A percentile compares a stretch with the other conserved stretches of the same genome.
phyloP scores from a whole-genome alignment of 495 filamentous ascomycete species.

The Talaromyces wortmannii region DNA sequence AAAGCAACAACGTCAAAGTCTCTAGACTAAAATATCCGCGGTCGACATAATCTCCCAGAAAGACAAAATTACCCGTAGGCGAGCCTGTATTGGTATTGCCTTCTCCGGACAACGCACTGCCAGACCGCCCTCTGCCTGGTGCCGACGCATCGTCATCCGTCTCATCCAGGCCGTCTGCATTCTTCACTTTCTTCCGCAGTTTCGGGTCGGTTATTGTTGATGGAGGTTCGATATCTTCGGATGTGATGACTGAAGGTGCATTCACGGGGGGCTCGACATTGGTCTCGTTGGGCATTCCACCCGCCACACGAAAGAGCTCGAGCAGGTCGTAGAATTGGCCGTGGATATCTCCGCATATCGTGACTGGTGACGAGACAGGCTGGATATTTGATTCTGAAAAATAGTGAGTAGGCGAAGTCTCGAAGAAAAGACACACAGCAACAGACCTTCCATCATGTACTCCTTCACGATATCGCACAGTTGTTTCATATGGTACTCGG shows the following conservation, averaged over 20 bases:
- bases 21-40: constrained; percentile 96
- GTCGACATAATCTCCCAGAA: constrained; percentile 96
- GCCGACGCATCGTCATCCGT: constrained; percentile 29
- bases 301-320: constrained; percentile 92
- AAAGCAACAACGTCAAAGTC: constrained; percentile 92
- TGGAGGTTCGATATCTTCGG: constrained; percentile 82
- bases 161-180: constrained; percentile 33
- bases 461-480: constrained; percentile 98
- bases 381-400: constrained; percentile 92
- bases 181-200: constrained; percentile 70
- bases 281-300: constrained; percentile 84
- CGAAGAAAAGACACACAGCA: constrained; percentile 9
- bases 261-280: constrained; percentile 57
- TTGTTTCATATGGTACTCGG: constrained; percentile 94
- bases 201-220: constrained; percentile 79
- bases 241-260: constrained; percentile 61
- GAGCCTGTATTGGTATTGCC: constrained; percentile 35
- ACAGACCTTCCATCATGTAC: constrained; percentile 86
- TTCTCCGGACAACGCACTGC: constrained; percentile 32
- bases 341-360: constrained; percentile 96
- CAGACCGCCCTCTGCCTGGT: constrained; percentile 21
- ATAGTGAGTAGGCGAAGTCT: background rate
- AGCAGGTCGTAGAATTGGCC: constrained; percentile 98
- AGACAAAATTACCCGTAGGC: constrained; percentile 80
- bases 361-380: constrained; percentile 93